These are phyloP conservation scores for Aspergillus sparsus DNA, from an alignment of 495 filamentous ascomycete genomes.

Conservation along the genomic window DNA sequence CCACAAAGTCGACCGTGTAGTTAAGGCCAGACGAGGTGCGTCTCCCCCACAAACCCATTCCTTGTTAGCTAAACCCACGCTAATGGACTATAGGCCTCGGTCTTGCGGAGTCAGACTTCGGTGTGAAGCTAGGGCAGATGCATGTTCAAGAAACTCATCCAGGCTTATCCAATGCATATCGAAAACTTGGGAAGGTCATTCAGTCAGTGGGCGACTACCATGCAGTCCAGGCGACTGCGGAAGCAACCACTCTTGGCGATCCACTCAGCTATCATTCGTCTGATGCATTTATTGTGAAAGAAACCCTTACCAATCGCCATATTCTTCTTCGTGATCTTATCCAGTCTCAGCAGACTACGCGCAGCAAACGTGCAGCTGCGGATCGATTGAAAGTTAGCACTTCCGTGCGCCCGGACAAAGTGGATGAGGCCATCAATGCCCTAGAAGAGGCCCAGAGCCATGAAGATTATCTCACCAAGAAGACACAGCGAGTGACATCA, in stretches of 20 bases:
- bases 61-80: neutral
- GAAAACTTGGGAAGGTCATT: constrained; percentile 90
- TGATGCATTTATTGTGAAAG: constrained; percentile 98
- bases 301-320: constrained; percentile 96
- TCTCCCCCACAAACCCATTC: neutral
- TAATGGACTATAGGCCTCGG: constrained; percentile 67
- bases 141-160: constrained; percentile 85
- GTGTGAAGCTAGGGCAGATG: constrained; percentile 82
- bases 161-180: constrained; percentile 85
- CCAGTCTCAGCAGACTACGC: constrained; percentile 78
- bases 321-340: constrained; percentile 94
- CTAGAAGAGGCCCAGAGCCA: constrained; percentile 82
- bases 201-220: constrained; percentile 93
- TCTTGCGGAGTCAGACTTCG: constrained; percentile 89
- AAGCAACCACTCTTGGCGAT: constrained; percentile 92
- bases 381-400: constrained; percentile 83
- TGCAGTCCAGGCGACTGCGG: constrained; percentile 94
- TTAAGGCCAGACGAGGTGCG: constrained; percentile 88
- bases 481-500: constrained; percentile 81
- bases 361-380: constrained; percentile 76
- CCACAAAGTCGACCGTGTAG: constrained; percentile 92
- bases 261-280: constrained; percentile 93
- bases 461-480: constrained; percentile 76
- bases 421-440: constrained; percentile 88
- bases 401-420: constrained; percentile 86